phyloP scores from a whole-genome alignment of 75 land plant species.

The Isoetes taiwanensis region DNA sequence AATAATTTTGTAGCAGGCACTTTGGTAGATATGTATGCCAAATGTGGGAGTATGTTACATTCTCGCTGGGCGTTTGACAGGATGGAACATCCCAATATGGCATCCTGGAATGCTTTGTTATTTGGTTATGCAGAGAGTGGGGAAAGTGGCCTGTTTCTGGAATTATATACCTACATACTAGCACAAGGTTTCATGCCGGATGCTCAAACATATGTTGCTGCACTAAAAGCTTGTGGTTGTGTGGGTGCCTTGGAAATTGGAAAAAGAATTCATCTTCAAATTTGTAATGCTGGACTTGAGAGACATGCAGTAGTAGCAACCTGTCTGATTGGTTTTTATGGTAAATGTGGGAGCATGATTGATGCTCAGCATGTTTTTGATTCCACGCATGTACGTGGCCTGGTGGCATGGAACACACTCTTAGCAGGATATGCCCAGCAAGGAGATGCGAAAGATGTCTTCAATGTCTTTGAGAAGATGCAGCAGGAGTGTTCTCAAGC shows the following conservation, averaged over 20 bases:
- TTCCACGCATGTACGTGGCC: neutral
- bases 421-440: neutral
- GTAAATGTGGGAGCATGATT: neutral
- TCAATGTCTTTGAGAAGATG: neutral
- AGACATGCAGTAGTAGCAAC: neutral
- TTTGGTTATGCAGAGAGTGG: neutral
- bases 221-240: neutral
- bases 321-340: neutral
- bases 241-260: neutral
- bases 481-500: neutral
- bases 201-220: neutral
- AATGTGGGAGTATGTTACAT: neutral
- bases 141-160: neutral
- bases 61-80: neutral
- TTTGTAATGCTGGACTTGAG: neutral
- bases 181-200: neutral
- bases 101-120: neutral
- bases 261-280: neutral
- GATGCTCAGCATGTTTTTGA: neutral
- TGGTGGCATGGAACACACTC: neutral
- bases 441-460: neutral
- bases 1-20: neutral
- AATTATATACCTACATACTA: neutral
- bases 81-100: neutral
- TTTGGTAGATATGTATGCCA: neutral